These are phyloP conservation scores for Pichia sp. DNA, from an alignment of 1,139 yeast species.

Conservation along the genomic window DNA sequence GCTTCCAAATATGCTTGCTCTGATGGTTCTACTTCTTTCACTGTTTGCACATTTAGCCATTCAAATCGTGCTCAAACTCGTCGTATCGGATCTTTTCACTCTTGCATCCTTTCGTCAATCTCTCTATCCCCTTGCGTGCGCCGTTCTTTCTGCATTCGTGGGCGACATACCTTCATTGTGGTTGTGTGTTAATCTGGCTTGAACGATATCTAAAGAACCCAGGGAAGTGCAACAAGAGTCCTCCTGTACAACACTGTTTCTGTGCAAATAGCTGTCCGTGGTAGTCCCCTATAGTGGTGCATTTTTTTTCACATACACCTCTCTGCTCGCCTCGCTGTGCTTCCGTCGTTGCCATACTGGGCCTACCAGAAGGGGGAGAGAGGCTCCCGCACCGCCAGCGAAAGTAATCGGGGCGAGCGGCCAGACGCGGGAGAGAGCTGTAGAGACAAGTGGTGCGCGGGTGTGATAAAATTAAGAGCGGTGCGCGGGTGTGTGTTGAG, in stretches of 20 bases:
- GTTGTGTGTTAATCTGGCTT: conserved; percentile 18
- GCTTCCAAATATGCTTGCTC: too few species aligned
- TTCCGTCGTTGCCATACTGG: not conserved
- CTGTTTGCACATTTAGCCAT: too few species aligned
- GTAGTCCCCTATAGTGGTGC: not conserved
- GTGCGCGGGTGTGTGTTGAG: too few species aligned
- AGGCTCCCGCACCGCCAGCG: not conserved
- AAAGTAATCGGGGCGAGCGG: too few species aligned
- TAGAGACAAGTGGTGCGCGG: too few species aligned
- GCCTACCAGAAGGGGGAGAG: too few species aligned
- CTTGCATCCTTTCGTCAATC: not conserved
- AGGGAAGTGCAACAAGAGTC: not conserved
- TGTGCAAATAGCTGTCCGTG: not conserved
- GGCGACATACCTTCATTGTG: conserved; percentile 27
- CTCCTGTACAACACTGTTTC: not conserved
- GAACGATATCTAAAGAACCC: conserved; percentile 11
- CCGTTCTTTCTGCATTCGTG: not conserved
- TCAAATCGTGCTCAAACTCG: too few species aligned
- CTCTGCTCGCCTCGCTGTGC: not conserved
- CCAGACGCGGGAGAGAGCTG: too few species aligned
- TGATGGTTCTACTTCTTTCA: too few species aligned
- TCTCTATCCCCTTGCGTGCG: not conserved
- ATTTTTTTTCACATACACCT: conserved; percentile 8
- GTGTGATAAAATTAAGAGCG: too few species aligned
- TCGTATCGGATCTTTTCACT: not conserved